These are phyloP conservation scores for Pezicula rhizophila DNA, from an alignment of 2,329 filamentous ascomycete genomes.

Conservation along the genomic window DNA sequence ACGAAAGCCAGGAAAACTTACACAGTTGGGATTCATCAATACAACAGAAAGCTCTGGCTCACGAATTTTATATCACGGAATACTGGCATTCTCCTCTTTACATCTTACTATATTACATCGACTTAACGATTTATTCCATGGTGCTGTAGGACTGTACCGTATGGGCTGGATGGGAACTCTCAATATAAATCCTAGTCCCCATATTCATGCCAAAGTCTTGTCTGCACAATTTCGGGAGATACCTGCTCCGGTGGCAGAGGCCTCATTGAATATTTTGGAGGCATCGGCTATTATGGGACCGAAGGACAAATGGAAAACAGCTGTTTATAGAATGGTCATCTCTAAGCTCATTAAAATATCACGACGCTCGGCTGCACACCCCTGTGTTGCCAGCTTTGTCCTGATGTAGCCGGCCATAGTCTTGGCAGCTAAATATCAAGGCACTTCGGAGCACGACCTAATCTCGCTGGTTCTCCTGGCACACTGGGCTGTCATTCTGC, in stretches of 20 bases:
- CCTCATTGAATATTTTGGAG: background rate
- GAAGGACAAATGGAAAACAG: background rate
- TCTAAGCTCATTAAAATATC: background rate
- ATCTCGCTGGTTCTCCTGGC: background rate
- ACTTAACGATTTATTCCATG: background rate
- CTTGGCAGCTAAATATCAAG: background rate
- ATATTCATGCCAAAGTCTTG: background rate
- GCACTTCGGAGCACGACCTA: background rate
- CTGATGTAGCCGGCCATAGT: background rate
- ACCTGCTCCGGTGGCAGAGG: background rate
- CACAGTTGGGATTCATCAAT: background rate
- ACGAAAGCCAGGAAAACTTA: background rate
- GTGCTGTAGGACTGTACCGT: background rate
- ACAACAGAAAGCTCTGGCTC: background rate
- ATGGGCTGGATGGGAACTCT: background rate
- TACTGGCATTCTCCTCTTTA: background rate
- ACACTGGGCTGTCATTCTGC: background rate
- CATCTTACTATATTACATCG: background rate
- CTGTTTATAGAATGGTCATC: background rate
- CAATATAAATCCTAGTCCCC: background rate
- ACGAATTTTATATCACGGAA: background rate
- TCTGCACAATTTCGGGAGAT: background rate
- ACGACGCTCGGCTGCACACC: background rate
- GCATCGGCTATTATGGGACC: background rate
- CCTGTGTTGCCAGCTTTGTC: background rate